These are phyloP conservation scores for Lipomyces sp. DNA, from an alignment of 805 yeast species.

Conservation along the genomic window DNA sequence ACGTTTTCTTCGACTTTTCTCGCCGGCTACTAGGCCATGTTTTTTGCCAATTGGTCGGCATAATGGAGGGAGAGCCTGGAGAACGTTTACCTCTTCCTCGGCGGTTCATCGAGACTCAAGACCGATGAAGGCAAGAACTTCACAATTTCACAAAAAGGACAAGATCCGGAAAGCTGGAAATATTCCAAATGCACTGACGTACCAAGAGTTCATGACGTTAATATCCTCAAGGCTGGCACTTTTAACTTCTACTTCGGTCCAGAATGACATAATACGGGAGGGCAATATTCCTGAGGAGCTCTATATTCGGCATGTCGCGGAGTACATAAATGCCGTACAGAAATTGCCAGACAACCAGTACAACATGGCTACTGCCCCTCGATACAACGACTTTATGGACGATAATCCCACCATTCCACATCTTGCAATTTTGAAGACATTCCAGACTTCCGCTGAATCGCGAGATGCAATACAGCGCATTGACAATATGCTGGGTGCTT, in stretches of 20 bases:
- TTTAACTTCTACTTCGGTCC: not conserved
- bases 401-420: slow-evolving; percentile 19
- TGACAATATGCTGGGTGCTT: not conserved
- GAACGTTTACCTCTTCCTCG: too few relatives aligned
- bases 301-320: slow-evolving; percentile 2
- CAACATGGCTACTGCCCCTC: slow-evolving; percentile 8
- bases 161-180: too few relatives aligned
- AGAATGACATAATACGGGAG: not conserved
- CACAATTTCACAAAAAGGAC: too few relatives aligned
- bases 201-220: not conserved
- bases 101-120: too few relatives aligned
- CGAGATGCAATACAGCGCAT: not conserved
- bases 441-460: not conserved
- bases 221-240: not conserved
- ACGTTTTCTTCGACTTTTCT: too few relatives aligned
- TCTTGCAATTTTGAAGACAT: slow-evolving; percentile 5
- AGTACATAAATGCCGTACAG: slow-evolving; percentile 1
- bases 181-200: too few relatives aligned
- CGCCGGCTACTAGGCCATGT: too few relatives aligned
- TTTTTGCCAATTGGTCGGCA: too few relatives aligned
- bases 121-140: too few relatives aligned
- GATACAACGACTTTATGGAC: slow-evolving; percentile 8
- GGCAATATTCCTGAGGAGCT: not conserved
- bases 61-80: too few relatives aligned
- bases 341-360: slow-evolving; percentile 15